Conservation (phyloP, 352 stramenopile genomes). For the Phytophthora syringae region DNA sequence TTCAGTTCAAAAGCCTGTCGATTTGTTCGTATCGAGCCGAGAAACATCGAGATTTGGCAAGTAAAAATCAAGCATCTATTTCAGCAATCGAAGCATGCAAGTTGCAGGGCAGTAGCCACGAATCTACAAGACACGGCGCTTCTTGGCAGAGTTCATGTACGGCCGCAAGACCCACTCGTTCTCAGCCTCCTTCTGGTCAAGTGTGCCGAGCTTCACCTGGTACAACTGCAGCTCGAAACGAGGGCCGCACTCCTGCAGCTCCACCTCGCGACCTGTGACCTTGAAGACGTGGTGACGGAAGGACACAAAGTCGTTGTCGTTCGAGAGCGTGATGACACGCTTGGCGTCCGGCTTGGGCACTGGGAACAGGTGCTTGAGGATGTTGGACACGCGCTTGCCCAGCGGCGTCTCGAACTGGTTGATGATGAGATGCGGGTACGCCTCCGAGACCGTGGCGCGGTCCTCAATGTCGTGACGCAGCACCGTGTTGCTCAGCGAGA, state of each 20-base stretch:
- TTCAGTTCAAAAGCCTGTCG: constrained; percentile 4
- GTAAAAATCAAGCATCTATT: constrained; percentile 50
- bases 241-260: constrained; percentile 96
- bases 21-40: neutral
- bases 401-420: constrained; percentile 97
- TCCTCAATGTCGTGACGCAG: constrained; percentile 99
- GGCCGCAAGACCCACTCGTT: constrained; percentile 99
- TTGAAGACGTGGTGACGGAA: constrained; percentile 99
- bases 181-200: constrained; percentile 99
- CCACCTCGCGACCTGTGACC: constrained; percentile 92
- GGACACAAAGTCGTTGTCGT: constrained; percentile 98
- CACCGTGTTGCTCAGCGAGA: constrained; percentile 97
- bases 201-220: constrained; percentile 97
- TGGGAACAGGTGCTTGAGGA: constrained; percentile 99
- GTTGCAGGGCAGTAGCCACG: neutral
- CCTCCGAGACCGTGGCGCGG: constrained; percentile 91
- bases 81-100: constrained; percentile 26
- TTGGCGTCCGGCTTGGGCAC: constrained; percentile 97
- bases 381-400: constrained; percentile 96
- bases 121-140: constrained; percentile 91
- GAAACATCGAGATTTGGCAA: constrained; percentile 1
- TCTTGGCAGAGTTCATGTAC: constrained; percentile 99
- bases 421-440: constrained; percentile 97
- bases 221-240: constrained; percentile 99
- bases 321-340: constrained; percentile 98